phyloP scores from a whole-genome alignment of 768 basidiomycete genomes.

The Pholiota microspora region DNA sequence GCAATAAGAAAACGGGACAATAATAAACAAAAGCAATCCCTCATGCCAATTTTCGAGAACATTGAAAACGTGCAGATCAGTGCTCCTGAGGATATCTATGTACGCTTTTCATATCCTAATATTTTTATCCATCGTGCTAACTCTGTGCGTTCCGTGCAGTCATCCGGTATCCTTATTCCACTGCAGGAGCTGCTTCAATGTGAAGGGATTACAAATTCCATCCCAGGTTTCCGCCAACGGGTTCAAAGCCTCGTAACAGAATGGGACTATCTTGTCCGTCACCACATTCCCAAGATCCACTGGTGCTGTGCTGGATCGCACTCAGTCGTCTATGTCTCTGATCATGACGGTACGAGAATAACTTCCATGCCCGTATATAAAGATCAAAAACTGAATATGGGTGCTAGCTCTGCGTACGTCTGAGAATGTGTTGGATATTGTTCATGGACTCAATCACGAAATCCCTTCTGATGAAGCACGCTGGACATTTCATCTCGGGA shows the following conservation, averaged over 20 bases:
- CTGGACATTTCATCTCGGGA: conserved; percentile 1
- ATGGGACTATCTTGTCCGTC: background rate
- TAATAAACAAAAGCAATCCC: too few species aligned
- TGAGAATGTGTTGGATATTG: background rate
- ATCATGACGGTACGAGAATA: background rate
- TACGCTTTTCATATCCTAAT: background rate
- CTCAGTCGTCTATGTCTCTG: background rate
- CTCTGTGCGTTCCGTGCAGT: background rate
- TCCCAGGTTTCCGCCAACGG: background rate
- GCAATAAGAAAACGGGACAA: too few species aligned
- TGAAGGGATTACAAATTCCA: background rate
- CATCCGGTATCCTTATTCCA: background rate
- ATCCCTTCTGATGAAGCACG: conserved; percentile 4
- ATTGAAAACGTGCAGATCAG: background rate
- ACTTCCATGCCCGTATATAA: background rate
- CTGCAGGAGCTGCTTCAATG: background rate
- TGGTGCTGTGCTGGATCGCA: background rate
- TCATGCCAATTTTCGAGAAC: background rate
- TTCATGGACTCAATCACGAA: background rate
- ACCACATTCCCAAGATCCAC: background rate
- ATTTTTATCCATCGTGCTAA: background rate
- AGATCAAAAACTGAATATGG: background rate
- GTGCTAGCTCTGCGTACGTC: background rate
- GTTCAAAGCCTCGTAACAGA: background rate
- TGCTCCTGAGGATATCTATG: conserved; percentile 1